Evolutionary conservation across 2,329 filamentous ascomycete species (phyloP), one percentile per base, ranked within the genome.

Genomic region (Pseudogymnoascus sp.): DNA sequence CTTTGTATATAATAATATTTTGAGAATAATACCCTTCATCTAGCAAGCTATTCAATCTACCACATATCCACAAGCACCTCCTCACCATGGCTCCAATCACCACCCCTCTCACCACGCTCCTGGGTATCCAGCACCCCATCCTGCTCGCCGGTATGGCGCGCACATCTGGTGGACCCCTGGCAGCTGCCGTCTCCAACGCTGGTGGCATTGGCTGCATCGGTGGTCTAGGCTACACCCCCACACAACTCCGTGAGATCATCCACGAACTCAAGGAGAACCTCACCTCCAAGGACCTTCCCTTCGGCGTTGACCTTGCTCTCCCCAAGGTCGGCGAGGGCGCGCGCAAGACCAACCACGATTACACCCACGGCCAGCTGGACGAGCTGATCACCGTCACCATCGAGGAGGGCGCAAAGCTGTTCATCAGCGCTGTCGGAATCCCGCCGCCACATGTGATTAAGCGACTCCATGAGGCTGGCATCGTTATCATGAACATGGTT

Each of bases 401-500:
- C 67, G 84, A 87, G 68, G 88, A 89, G 66, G 88, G 90, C n/a
- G 90, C 93, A 6, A 84, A 80, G 70, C 76, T 97, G 57, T 97
- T 97, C 71, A 91, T 97, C 41, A 86, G 81, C 59, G 93, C 93
- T 1, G 91, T 97, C 0, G 93, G 93, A 7, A 88, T 97, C 20
- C 93, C 93, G 14, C 90, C 92, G 0, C 77, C 78, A 50, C 74
- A 78, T 62, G 84, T 92, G 4, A 88, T 97, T 62, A 85, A 90
- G 67, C 77, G 85, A 50, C 79, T 97, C 47, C 93, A 97, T 70
- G 79, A 81, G 7, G 87, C 88, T 0, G 89, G 89, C 0, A 89
- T 97, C 39, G 72, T 95, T 62, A 81, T 97, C 35, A 97, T 97
- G 91, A 97, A 97, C 74, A 97, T 97, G 92, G 91, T 97, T 18